phyloP scores from a whole-genome alignment of 1,139 yeast species.

The Debaryomyces udenii region DNA sequence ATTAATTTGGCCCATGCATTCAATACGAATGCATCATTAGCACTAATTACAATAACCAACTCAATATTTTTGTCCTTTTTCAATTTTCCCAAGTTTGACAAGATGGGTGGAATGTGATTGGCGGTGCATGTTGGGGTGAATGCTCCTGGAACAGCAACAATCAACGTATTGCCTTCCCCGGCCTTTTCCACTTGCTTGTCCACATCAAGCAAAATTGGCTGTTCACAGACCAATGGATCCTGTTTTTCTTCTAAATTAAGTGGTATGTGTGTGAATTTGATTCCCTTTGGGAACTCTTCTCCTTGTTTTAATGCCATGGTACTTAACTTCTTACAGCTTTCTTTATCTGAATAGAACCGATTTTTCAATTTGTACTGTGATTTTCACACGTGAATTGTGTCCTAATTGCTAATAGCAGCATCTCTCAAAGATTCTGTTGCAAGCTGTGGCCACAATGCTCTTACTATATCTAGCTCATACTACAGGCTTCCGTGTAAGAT shows the following conservation, averaged over 20 bases:
- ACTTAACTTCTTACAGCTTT: not conserved
- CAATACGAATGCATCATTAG: constrained; percentile 77
- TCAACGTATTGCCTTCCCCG: constrained; percentile 48
- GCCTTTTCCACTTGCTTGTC: constrained; percentile 31
- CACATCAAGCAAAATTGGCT: constrained; percentile 27
- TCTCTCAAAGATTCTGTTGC: no score
- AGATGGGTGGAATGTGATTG: constrained; percentile 76
- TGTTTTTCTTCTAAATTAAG: constrained; percentile 37
- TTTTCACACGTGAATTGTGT: constrained; percentile 3
- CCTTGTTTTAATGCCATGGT: constrained; percentile 22
- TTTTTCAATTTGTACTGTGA: not conserved
- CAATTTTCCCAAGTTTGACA: constrained; percentile 53
- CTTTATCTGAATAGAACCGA: not conserved
- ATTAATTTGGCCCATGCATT: constrained; percentile 77
- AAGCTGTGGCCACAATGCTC: no score
- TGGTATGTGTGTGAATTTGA: constrained; percentile 61
- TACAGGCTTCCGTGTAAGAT: no score
- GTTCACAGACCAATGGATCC: constrained; percentile 55
- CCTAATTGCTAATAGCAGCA: no score
- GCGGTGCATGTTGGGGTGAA: constrained; percentile 90
- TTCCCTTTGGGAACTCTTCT: constrained; percentile 52
- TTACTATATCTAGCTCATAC: no score
- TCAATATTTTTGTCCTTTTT: constrained; percentile 63
- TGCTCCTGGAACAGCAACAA: constrained; percentile 89
- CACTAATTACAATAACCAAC: constrained; percentile 65